These are phyloP conservation scores for Macadamia tetraphylla DNA, from an alignment of 164 flowering plant species.

Conservation along the genomic window DNA sequence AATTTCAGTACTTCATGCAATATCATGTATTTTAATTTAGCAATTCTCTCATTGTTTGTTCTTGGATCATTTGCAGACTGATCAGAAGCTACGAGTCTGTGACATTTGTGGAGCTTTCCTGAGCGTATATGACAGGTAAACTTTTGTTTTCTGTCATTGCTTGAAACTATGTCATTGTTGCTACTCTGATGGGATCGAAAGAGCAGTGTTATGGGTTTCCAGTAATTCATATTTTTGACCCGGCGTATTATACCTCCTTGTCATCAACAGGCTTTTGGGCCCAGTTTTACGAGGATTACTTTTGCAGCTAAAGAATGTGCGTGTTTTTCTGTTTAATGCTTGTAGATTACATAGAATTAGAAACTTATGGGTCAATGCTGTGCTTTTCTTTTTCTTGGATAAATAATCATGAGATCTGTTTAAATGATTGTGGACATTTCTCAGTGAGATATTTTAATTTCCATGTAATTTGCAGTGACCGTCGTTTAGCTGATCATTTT, in stretches of 20 bases:
- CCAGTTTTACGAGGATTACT: conserved; percentile 98
- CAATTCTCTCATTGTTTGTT: conserved; percentile 1
- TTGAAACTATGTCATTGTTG: conserved; percentile 8
- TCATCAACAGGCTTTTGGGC: conserved; percentile 99
- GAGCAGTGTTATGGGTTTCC: conserved; percentile 59
- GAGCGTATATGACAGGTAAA: conserved; percentile 97
- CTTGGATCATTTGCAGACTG: conserved; percentile 58
- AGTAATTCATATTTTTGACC: conserved; percentile 83
- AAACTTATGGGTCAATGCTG: conserved; percentile 17
- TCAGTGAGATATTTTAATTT: conserved; percentile 12
- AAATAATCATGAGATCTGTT: background rate
- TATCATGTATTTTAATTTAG: background rate
- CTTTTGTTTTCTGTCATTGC: conserved; percentile 6
- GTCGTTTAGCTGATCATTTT: conserved; percentile 98
- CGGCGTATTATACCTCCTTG: conserved; percentile 86
- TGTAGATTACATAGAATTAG: conserved; percentile 48
- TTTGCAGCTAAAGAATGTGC: conserved; percentile 99
- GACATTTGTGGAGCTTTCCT: conserved; percentile 99
- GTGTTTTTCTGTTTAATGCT: conserved; percentile 76
- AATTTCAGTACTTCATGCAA: background rate
- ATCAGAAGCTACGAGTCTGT: conserved; percentile 98
- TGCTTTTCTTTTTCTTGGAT: background rate
- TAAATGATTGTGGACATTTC: background rate
- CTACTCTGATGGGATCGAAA: conserved; percentile 27
- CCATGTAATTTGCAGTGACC: conserved; percentile 62